Evolutionary conservation across 371 early-diverging fungal species (phyloP).

Genomic region (Apophysomyces variabilis): DNA sequence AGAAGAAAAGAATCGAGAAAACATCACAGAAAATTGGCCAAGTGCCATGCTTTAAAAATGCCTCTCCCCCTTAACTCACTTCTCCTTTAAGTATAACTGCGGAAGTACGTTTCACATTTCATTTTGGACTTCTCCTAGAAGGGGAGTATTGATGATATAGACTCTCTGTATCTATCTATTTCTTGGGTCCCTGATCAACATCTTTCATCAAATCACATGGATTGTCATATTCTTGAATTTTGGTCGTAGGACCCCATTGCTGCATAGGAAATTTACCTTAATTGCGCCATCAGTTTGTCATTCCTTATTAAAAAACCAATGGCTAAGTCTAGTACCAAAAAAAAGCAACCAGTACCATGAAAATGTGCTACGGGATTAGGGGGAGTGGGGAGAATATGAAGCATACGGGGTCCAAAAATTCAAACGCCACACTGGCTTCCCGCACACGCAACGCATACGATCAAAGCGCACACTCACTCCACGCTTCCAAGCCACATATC

Average conservation of each 20-base stretch:
- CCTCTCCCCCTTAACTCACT: background rate
- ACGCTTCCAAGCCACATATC: conserved; percentile 1
- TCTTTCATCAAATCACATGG: background rate
- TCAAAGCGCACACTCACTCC: background rate
- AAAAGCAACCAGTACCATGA: too few relatives aligned
- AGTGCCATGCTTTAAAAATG: conserved; percentile 1
- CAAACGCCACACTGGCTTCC: conserved; percentile 4
- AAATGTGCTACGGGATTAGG: conserved; percentile 2
- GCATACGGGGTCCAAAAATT: background rate
- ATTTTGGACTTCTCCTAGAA: background rate
- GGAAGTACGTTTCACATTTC: conserved; percentile 1
- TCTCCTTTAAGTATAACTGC: background rate
- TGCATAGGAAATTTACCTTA: too few relatives aligned
- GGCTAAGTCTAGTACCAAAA: too few relatives aligned
- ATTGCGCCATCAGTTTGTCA: too few relatives aligned
- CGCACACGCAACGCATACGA: background rate
- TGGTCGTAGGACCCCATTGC: too few relatives aligned
- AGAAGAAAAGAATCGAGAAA: conserved; percentile 18
- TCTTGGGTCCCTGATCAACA: background rate
- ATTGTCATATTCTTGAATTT: background rate
- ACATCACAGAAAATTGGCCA: conserved; percentile 1
- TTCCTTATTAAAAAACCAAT: too few relatives aligned
- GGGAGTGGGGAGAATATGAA: background rate
- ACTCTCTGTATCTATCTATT: background rate
- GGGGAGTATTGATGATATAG: background rate